phyloP scores from a whole-genome alignment of 2,329 filamentous ascomycete species.

The Tolypocladium pustulatum region DNA sequence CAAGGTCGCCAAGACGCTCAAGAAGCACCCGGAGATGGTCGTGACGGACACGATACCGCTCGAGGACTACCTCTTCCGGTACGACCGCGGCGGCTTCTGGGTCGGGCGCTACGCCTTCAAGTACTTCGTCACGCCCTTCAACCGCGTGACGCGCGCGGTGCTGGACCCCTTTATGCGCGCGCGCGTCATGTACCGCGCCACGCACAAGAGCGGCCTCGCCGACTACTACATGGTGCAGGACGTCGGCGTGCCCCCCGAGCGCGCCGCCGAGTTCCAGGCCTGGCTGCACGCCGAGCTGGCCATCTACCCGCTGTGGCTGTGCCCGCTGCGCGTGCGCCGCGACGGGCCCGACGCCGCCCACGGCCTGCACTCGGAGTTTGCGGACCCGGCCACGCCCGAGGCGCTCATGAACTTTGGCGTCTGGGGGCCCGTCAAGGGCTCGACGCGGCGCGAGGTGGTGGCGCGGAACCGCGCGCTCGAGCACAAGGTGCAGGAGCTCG shows the following conservation, averaged over 20 bases:
- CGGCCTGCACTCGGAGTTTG: slow-evolving; percentile 37
- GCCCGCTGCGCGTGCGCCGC: slow-evolving; percentile 36
- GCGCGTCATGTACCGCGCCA: slow-evolving; percentile 52
- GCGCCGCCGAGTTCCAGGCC: slow-evolving; percentile 30
- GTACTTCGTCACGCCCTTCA: slow-evolving; percentile 58
- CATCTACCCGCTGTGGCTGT: slow-evolving; percentile 48
- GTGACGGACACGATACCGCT: slow-evolving; percentile 47
- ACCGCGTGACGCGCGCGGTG: slow-evolving; percentile 48
- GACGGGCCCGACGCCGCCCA: slow-evolving; percentile 29
- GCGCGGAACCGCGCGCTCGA: slow-evolving; percentile 50
- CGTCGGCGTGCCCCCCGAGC: slow-evolving; percentile 38
- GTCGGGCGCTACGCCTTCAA: slow-evolving; percentile 49
- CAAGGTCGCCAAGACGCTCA: slow-evolving; percentile 21
- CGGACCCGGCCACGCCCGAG: slow-evolving; percentile 20
- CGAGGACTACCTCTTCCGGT: slow-evolving; percentile 59
- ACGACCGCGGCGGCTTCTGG: slow-evolving; percentile 63
- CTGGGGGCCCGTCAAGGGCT: slow-evolving; percentile 40
- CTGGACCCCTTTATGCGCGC: slow-evolving; percentile 54
- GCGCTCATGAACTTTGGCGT: slow-evolving; percentile 52
- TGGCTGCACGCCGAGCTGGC: slow-evolving; percentile 34
- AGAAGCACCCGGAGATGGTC: slow-evolving; percentile 5
- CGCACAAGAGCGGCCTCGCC: slow-evolving; percentile 50
- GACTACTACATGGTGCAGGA: slow-evolving; percentile 57
- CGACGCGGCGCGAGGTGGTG: slow-evolving; percentile 34
- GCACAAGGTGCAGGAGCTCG: slow-evolving; percentile 43